Base-by-base conservation (phyloP, 768 basidiomycete genomes). In the Asterophora lycoperdoides region DNA sequence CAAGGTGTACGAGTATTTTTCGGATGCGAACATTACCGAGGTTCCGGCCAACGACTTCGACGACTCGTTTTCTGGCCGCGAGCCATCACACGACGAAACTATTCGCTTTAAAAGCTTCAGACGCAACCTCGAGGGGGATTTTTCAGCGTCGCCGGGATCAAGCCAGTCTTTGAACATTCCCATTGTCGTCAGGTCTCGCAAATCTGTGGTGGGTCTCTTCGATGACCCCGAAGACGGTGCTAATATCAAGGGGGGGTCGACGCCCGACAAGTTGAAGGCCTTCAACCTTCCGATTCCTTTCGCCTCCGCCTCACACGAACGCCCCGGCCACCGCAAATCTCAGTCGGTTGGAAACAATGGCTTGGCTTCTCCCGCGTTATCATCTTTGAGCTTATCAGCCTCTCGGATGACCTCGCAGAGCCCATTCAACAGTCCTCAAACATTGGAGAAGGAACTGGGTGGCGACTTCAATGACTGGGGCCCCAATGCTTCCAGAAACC, bases 1-100 rank as follows among this genome's bases (percentile, higher is more conserved):
- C 39, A 78, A 77, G 46, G 76, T 81, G 5, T 91, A 89, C 53
- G 86, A 88, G 52, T 81, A 70, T 46, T 72, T 90, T 32, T 75
- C 75, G 18, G 80, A 82, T 38, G 75, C 73, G 10, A 73, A 74
- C 43, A 70, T 73, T 14, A 55, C 75, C 11, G 80, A 84, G 44
- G 66, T 79, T 35, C 71, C 75, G 26, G 60, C 74, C 23, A 68
- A 75, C 8, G 49, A 49, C 11, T 32, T 56, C 55, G 40, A 51
- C 50, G n/a, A 26, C 6, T 23, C 41, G 11, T 55, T 61, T 48
- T 46, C 53, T 45, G 52, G 46, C 32, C 30, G 53, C 34, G 63
- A 63, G 28, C 57, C 68, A 56, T 65, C 59, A 52, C 39, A 52
- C 40, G 51, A 65, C 11, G 62, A 69, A 30, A 76, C 77, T 2